A percentile compares a stretch with the other conserved stretches of the same genome.
Conservation (phyloP, 352 stramenopile genomes). For the Globisporangium iwayamae region DNA sequence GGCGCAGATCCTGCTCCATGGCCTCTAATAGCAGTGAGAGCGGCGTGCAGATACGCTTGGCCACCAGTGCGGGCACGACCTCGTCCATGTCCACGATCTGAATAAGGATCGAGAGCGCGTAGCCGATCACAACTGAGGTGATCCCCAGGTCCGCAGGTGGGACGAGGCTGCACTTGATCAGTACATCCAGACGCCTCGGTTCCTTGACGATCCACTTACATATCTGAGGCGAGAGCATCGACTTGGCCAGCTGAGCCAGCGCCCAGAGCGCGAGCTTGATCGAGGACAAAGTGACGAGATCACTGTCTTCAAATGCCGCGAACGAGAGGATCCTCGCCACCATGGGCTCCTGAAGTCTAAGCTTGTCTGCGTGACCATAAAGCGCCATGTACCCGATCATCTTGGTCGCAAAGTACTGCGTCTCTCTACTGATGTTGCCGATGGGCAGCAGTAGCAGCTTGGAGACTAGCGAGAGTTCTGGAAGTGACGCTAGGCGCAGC, state of each 20-base stretch:
- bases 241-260: constrained; percentile 36
- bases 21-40: constrained; percentile 44
- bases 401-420: constrained; percentile 61
- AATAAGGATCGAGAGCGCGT: constrained; percentile 43
- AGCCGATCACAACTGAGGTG: constrained; percentile 28
- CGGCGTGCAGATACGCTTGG: constrained; percentile 37
- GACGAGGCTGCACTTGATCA: constrained; percentile 35
- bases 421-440: constrained; percentile 23
- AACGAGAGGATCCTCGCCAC: constrained; percentile 44
- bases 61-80: constrained; percentile 25
- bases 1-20: constrained; percentile 44
- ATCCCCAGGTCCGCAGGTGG: constrained; percentile 28
- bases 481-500: constrained; percentile 23
- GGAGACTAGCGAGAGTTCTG: constrained; percentile 29
- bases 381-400: constrained; percentile 65
- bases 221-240: constrained; percentile 14
- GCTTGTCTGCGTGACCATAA: constrained; percentile 37
- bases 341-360: constrained; percentile 28
- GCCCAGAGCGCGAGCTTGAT: constrained; percentile 43
- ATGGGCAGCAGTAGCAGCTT: constrained; percentile 29
- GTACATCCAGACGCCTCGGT: constrained; percentile 25
- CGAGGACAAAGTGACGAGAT: constrained; percentile 26
- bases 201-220: constrained; percentile 35
- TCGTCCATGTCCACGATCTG: constrained; percentile 18
- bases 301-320: constrained; percentile 29